Evolutionary conservation across 352 stramenopile genomes (phyloP).

Genomic region (Pythium grandisporangium): DNA sequence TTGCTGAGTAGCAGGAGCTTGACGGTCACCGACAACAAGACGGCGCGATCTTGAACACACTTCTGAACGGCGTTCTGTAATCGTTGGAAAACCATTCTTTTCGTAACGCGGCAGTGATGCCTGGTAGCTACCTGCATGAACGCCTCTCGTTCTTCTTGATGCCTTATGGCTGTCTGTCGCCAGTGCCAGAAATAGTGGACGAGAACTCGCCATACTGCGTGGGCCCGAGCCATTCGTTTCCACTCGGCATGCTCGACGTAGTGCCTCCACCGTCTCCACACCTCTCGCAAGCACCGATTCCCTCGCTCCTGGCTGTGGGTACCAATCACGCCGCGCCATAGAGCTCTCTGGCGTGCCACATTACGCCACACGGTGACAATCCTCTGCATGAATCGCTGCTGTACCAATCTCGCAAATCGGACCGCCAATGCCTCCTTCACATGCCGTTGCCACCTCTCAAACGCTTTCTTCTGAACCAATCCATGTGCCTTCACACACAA

Average conservation of each 20-base stretch:
- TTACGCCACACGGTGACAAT: slow-evolving; percentile 9
- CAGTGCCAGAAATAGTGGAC: slow-evolving; percentile 8
- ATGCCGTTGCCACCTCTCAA: slow-evolving; percentile 20
- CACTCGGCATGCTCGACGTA: background rate
- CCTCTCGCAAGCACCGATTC: background rate
- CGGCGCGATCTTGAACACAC: slow-evolving; percentile 25
- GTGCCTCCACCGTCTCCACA: slow-evolving; percentile 3
- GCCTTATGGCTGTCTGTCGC: slow-evolving; percentile 1
- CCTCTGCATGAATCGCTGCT: slow-evolving; percentile 16
- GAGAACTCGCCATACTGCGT: slow-evolving; percentile 1
- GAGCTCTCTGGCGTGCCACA: background rate
- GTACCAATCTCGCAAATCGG: slow-evolving; percentile 20
- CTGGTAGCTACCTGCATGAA: too few relatives aligned
- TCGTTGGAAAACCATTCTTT: background rate
- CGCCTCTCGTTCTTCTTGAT: background rate
- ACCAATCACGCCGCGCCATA: background rate
- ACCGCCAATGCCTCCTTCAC: slow-evolving; percentile 18
- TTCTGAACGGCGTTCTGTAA: slow-evolving; percentile 4
- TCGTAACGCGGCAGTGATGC: background rate
- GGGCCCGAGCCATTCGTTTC: background rate
- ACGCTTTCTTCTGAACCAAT: slow-evolving; percentile 30
- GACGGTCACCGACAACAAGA: slow-evolving; percentile 37
- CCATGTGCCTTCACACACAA: too few relatives aligned
- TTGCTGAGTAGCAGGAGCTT: slow-evolving; percentile 22
- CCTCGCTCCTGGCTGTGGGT: background rate